Evolutionary conservation across 345 rosid genomes (phyloP), one percentile per base, ranked within the genome.

Genomic region (Bretschneidera sinensis): DNA sequence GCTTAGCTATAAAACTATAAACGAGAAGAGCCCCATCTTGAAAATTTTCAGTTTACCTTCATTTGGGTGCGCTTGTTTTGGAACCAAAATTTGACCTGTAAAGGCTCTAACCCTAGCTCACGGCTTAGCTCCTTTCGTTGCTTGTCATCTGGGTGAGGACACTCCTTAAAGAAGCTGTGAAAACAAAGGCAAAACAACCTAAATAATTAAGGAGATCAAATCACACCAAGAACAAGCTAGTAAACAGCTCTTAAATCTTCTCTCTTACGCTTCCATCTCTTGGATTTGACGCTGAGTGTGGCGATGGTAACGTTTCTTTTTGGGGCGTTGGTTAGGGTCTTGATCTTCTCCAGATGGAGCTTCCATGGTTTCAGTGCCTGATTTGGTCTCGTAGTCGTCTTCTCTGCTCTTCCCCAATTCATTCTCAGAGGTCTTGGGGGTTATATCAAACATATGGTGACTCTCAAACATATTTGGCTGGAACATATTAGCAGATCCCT

Each of bases 31-130:
- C n/a, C n/a, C n/a, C n/a, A n/a, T n/a, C n/a, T n/a, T n/a, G n/a
- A n/a, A n/a, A n/a, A n/a, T n/a, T n/a, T n/a, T n/a, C n/a, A n/a
- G n/a, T n/a, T n/a, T 72, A 89, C 98, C 98, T 92, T 92, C 89
- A 87, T 84, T 74, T 89, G 98, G 20, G 98, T 92, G 19, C 97
- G 98, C 74, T 89, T 89, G 79, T 89, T 92, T 79, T 92, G 98
- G 75, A 92, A 92, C 98, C 98, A 92, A 72, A 92, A 92, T 62
- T 92, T 92, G 63, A 92, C 79, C 71, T 92, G 98, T 62, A 92
- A 70, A 54, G 96, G 96, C 69, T 89, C 97, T 50, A 92, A 63
- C 47, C 72, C 81, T 54, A 92, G 79, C 68, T 85, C 87, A 0
- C 94, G 79, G 50, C 98, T 76, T 47, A 92, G 81, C 67, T 85